Percentiles rank a stretch among this genome's conserved stretches.
phyloP scores from a whole-genome alignment of 2,329 filamentous ascomycete species.

The Aurifilum marmelostoma region DNA sequence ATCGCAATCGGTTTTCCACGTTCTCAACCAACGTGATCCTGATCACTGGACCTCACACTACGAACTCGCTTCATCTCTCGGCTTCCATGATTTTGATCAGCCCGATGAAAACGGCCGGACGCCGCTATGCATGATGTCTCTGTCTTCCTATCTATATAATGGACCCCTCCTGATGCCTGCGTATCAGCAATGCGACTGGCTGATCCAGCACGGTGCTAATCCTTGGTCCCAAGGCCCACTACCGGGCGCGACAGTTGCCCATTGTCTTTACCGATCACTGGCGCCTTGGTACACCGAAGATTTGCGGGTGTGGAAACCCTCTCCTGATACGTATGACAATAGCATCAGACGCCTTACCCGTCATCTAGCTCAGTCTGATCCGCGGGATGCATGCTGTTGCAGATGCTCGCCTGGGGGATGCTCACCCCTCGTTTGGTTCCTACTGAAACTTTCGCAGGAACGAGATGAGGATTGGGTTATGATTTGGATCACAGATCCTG shows the following conservation, averaged over 20 bases:
- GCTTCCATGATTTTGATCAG: not conserved
- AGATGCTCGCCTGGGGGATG: not conserved
- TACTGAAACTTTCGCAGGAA: too few species aligned
- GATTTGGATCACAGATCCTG: not conserved
- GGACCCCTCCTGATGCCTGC: too few species aligned
- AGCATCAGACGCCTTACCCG: not conserved
- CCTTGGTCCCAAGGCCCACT: not conserved
- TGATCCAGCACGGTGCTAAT: not conserved
- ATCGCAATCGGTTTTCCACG: not conserved
- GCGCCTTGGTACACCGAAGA: too few species aligned
- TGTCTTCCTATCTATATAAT: too few species aligned
- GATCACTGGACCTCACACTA: not conserved
- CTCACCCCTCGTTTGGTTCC: not conserved
- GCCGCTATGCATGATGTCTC: not conserved
- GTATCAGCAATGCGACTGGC: not conserved
- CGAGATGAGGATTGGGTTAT: not conserved
- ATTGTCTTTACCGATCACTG: not conserved
- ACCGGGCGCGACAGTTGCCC: not conserved
- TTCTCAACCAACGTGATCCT: not conserved
- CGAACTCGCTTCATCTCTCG: not conserved
- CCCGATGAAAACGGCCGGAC: not conserved
- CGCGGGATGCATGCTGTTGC: not conserved
- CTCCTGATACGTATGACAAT: not conserved
- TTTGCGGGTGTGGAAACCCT: too few species aligned
- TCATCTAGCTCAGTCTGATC: not conserved